Conservation (phyloP, 257 asterid species). For the Solanum chaucha region DNA sequence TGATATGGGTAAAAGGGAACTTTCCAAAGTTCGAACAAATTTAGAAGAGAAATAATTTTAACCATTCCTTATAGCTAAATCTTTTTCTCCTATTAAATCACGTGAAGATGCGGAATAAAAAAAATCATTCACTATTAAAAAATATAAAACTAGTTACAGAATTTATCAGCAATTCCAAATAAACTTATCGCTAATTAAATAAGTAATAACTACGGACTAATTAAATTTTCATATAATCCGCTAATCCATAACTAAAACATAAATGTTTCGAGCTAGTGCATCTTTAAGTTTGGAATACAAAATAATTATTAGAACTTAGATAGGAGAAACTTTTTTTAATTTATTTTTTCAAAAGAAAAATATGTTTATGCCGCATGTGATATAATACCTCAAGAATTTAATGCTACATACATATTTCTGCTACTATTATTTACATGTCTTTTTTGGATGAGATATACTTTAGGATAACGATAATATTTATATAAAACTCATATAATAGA, state of each 20-base stretch:
- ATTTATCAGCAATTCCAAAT: too few relatives aligned
- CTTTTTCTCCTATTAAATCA: background rate
- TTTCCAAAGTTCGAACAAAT: background rate
- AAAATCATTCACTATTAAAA: too few relatives aligned
- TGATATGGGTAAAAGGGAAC: background rate
- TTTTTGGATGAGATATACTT: background rate
- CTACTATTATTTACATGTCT: background rate
- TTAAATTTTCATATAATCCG: too few relatives aligned
- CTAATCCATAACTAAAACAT: background rate
- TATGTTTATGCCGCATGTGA: background rate
- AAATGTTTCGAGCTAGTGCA: background rate
- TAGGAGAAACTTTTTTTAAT: too few relatives aligned
- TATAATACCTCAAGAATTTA: background rate
- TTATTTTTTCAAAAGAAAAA: background rate
- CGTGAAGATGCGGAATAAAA: too few relatives aligned
- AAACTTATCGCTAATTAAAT: too few relatives aligned
- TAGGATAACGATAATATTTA: background rate
- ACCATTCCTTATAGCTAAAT: background rate
- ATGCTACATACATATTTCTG: background rate
- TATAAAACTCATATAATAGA: background rate
- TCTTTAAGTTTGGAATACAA: background rate
- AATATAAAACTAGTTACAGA: too few relatives aligned
- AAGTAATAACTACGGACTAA: too few relatives aligned
- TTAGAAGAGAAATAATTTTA: background rate
- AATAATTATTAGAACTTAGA: background rate